Evolutionary conservation across 805 yeast species (phyloP).

Genomic region (Candida wancherniae): DNA sequence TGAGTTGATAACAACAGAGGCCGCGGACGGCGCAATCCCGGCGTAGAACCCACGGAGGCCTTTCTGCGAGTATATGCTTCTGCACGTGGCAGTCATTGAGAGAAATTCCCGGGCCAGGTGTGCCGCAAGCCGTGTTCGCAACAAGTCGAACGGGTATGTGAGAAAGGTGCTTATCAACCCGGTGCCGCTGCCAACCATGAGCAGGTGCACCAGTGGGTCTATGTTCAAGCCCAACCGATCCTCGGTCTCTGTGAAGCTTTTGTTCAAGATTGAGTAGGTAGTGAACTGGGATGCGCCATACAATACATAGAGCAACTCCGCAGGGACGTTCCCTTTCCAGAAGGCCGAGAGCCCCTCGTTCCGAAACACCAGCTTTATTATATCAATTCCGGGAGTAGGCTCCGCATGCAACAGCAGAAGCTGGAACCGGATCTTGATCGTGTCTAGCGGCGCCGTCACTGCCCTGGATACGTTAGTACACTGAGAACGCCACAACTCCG

Average conservation of each 20-base stretch:
- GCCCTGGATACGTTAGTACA: constrained; percentile 38
- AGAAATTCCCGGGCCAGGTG: constrained; percentile 36
- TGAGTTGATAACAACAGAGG: constrained; percentile 64
- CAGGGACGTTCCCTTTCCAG: constrained; percentile 98
- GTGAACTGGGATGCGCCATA: constrained; percentile 88
- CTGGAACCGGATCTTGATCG: constrained; percentile 72
- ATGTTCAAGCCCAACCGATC: constrained; percentile 18
- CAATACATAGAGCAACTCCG: constrained; percentile 74
- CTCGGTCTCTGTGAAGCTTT: constrained; percentile 30
- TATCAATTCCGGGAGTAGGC: constrained; percentile 22
- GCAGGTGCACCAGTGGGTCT: constrained; percentile 38
- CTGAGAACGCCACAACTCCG: neutral
- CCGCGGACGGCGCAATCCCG: constrained; percentile 48
- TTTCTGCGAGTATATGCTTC: constrained; percentile 23
- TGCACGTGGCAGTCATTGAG: constrained; percentile 30
- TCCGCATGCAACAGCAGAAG: constrained; percentile 36
- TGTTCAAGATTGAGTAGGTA: constrained; percentile 55
- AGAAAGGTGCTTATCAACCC: constrained; percentile 68
- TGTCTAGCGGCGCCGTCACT: constrained; percentile 73
- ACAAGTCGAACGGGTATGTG: constrained; percentile 88
- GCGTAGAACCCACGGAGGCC: constrained; percentile 46
- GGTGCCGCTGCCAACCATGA: constrained; percentile 67
- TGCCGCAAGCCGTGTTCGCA: constrained; percentile 82
- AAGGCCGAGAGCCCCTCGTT: constrained; percentile 71
- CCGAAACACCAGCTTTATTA: constrained; percentile 40